Base-by-base conservation (phyloP, 2,329 filamentous ascomycete genomes). In the Cladosporium sp. region DNA sequence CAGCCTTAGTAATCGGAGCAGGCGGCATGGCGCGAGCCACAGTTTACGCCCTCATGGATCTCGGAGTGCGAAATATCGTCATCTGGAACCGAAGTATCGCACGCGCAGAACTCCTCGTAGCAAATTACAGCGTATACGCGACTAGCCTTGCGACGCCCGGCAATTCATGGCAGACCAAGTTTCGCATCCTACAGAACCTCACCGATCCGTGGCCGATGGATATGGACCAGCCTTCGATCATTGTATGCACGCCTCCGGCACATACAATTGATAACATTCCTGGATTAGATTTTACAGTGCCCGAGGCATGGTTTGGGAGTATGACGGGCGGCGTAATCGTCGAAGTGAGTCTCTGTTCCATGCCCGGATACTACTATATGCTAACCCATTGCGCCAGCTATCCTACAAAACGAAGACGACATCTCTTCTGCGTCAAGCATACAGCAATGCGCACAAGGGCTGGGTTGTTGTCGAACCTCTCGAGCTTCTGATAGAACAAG, bases 21-120 rank as follows among this genome's bases (percentile, higher is more conserved):
- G 79, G 80, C 3, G 80, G 80, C 5, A 79, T 79, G 0, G 75
- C 76, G 11, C 74, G 79, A 14, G 79, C 79, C 0, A 77, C 79
- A 18, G 66, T 70, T 1, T 62, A 62, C 23, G 59, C 59, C 5
- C 59, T 62, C 6, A 33, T 52, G 28, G 23, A 33, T 18, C 46
- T 52, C 23, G 59, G 59, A 8, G 46, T 62, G 4, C 23, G 21
- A 8, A 62, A 52, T 10, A 29, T 62, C 14, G 18, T 52, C 11
- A n/a, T 62, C 18, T 62, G 59, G 59, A 62, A 62, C 23, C n/a
- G 59, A 4, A 62, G 29, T 2, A 16, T 37, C 18, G 21, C 16
- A 5, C 33, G 31, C 33, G 57, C 37, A 46, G 31, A 44, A 7
- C 21, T 29, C 6, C 57, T 60, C 10, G 37, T 46, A 26, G 37